Conservation (phyloP, 495 filamentous ascomycete species). For the Neurospora sp. region DNA sequence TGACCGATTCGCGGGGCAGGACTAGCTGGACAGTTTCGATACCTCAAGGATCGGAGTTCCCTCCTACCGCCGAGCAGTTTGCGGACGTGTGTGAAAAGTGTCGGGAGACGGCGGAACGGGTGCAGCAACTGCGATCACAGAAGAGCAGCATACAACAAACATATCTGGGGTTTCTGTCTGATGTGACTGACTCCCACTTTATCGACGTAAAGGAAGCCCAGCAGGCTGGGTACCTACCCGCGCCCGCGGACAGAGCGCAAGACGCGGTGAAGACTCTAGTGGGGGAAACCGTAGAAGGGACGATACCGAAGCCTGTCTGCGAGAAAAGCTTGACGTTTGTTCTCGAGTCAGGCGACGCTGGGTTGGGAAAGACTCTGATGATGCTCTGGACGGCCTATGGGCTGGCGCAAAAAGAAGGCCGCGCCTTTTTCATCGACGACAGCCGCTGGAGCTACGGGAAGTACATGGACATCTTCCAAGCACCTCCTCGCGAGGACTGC, state of each 20-base stretch:
- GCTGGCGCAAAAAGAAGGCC: conserved; percentile 54
- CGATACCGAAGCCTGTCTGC: conserved; percentile 41
- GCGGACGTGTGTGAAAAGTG: conserved; percentile 49
- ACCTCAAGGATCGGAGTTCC: conserved; percentile 46
- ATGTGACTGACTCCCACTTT: conserved; percentile 50
- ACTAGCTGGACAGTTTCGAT: conserved; percentile 64
- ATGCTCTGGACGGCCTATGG: conserved; percentile 70
- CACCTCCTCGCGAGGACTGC: conserved; percentile 47
- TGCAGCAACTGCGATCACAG: conserved; percentile 35
- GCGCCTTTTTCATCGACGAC: conserved; percentile 69
- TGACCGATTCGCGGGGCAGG: conserved; percentile 45
- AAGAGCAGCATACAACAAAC: conserved; percentile 26
- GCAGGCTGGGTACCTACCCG: conserved; percentile 43
- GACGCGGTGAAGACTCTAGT: conserved; percentile 21
- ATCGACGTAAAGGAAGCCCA: conserved; percentile 58
- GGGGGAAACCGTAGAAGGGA: conserved; percentile 23
- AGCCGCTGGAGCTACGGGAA: conserved; percentile 66
- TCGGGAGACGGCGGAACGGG: conserved; percentile 40
- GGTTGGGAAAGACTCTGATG: conserved; percentile 58
- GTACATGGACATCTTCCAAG: conserved; percentile 55
- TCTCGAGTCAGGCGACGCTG: conserved; percentile 55
- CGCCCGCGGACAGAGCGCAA: conserved; percentile 11
- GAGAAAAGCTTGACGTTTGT: conserved; percentile 58
- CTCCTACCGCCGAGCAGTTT: conserved; percentile 49
- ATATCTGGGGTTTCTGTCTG: conserved; percentile 44